phyloP scores from a whole-genome alignment of 2,329 filamentous ascomycete species.

The Graphilbum fragrans region DNA sequence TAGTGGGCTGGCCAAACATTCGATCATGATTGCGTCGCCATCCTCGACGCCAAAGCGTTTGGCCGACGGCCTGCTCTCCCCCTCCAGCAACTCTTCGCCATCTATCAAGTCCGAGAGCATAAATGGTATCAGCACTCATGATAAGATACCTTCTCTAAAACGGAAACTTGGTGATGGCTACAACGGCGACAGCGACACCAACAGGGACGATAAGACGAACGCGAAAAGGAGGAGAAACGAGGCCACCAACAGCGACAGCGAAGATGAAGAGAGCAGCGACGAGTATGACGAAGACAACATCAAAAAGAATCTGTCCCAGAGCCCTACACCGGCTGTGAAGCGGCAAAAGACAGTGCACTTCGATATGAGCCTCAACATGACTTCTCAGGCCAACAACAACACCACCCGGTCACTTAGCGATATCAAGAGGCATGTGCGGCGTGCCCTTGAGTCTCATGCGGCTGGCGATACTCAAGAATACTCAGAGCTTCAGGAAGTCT shows the following conservation, averaged over 20 bases:
- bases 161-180: constrained; percentile 5
- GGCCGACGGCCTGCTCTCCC: not conserved
- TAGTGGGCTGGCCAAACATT: too few species aligned
- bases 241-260: not conserved
- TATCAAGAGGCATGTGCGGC: constrained; percentile 40
- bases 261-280: not conserved
- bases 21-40: not conserved
- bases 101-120: not conserved
- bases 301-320: not conserved
- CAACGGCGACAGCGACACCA: not conserved
- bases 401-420: constrained; percentile 39
- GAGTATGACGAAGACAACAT: not conserved
- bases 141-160: constrained; percentile 1
- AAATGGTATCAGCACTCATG: too few species aligned
- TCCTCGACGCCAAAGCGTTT: not conserved
- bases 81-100: not conserved
- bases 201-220: not conserved
- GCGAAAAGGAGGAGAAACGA: not conserved
- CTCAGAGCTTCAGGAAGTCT: constrained; percentile 19
- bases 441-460: constrained; percentile 43
- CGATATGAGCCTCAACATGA: constrained; percentile 43
- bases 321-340: not conserved
- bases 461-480: constrained; percentile 27
- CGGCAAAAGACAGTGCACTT: constrained; percentile 43
- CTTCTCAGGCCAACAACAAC: constrained; percentile 36